Percentiles rank a stretch among this genome's conserved stretches.
These are phyloP conservation scores for Eutrema japonicum DNA, from an alignment of 345 rosid species.

Conservation along the genomic window DNA sequence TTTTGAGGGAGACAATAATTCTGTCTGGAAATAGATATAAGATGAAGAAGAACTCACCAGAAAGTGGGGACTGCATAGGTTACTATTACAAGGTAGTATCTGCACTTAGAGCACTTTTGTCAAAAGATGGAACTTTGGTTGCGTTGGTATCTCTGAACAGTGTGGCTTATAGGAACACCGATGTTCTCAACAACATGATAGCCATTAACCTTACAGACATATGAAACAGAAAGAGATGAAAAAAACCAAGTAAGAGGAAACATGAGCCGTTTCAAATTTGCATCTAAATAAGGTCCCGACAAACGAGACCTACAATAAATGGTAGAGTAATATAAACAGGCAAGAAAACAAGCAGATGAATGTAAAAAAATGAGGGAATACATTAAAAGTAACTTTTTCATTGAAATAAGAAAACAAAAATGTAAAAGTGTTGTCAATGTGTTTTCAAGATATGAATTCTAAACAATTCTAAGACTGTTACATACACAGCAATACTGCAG, in stretches of 20 bases:
- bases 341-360: constrained; percentile 1
- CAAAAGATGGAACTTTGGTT: neutral
- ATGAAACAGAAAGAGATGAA: neutral
- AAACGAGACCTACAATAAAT: neutral
- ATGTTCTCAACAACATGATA: neutral
- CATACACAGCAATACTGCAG: constrained; percentile 75
- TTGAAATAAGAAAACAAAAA: constrained; percentile 38
- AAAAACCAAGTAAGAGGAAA: neutral
- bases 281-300: neutral
- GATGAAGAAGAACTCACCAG: too few species aligned
- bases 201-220: too few species aligned
- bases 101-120: neutral
- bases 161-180: neutral
- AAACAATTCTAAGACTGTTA: constrained; percentile 74
- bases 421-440: constrained; percentile 58
- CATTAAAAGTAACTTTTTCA: constrained; percentile 15
- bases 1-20: neutral
- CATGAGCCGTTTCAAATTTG: neutral
- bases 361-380: neutral
- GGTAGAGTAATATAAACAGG: neutral
- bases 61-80: neutral
- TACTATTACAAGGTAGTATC: neutral
- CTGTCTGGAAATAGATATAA: too few species aligned
- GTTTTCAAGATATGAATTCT: constrained; percentile 71
- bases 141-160: neutral